Evolutionary conservation across 371 early-diverging fungal genomes (phyloP).

Genomic region (Mortierella sp.): DNA sequence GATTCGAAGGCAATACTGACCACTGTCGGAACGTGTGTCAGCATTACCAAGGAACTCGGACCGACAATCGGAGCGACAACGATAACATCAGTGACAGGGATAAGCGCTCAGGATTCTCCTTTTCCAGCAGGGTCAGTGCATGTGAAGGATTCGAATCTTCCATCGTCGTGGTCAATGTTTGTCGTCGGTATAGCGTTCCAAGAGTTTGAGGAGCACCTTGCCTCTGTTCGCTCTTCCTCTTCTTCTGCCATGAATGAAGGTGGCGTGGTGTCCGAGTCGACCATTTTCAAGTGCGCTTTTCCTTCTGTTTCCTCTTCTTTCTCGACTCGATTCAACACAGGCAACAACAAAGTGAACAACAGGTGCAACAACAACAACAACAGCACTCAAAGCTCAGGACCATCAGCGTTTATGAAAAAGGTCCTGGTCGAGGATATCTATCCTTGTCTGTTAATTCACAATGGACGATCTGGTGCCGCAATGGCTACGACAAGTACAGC

Average conservation of each 20-base stretch:
- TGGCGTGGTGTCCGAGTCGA: not conserved
- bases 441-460: slow-evolving; percentile 75
- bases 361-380: not conserved
- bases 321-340: not conserved
- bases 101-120: not conserved
- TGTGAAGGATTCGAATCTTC: not conserved
- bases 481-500: not conserved
- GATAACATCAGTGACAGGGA: not conserved
- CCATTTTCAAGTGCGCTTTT: not conserved
- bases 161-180: slow-evolving; percentile 12
- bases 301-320: not conserved
- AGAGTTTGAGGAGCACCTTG: slow-evolving; percentile 42
- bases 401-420: slow-evolving; percentile 84
- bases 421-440: slow-evolving; percentile 88
- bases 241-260: not conserved
- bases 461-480: not conserved
- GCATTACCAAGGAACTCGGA: too few species aligned
- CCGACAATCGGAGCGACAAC: not conserved
- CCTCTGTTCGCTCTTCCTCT: slow-evolving; percentile 10
- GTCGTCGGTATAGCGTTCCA: slow-evolving; percentile 41
- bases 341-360: not conserved
- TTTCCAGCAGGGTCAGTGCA: not conserved
- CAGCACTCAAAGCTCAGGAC: slow-evolving; percentile 66
- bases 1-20: not conserved
- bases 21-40: not conserved